A percentile compares a stretch with the other conserved stretches of the same genome.
phyloP scores from a whole-genome alignment of 192 early-diverging fungal species.

The Kappamyces sp. region DNA sequence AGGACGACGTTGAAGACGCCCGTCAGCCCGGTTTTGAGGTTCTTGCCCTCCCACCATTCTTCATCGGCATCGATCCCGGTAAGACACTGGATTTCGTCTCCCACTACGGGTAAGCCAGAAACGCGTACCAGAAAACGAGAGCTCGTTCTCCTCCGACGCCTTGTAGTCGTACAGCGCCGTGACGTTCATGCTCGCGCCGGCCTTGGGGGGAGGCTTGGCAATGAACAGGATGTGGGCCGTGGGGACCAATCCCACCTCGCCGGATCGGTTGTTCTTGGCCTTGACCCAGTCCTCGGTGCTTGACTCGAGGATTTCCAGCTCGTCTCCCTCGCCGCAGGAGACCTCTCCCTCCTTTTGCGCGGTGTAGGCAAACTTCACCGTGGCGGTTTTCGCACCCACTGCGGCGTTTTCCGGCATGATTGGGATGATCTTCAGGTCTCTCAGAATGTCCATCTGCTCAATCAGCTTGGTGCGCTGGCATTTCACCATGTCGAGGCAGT shows the following conservation, averaged over 20 bases:
- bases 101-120: constrained; percentile 16
- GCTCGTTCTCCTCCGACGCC: constrained; percentile 28
- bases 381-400: not conserved
- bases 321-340: constrained; percentile 32
- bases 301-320: constrained; percentile 22
- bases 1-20: constrained; percentile 34
- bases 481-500: constrained; percentile 31
- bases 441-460: constrained; percentile 26
- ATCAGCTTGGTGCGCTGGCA: constrained; percentile 18
- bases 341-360: constrained; percentile 31
- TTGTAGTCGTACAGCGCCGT: constrained; percentile 24
- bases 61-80: constrained; percentile 26
- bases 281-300: constrained; percentile 40
- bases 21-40: constrained; percentile 20
- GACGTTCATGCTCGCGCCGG: not conserved
- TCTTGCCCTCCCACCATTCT: constrained; percentile 39
- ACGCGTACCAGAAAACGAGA: constrained; percentile 25
- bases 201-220: constrained; percentile 8
- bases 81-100: constrained; percentile 32
- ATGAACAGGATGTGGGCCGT: constrained; percentile 32
- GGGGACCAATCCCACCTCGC: constrained; percentile 32
- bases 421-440: constrained; percentile 27
- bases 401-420: constrained; percentile 18
- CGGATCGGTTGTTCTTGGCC: constrained; percentile 14
- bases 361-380: constrained; percentile 33